Conservation (phyloP, 2,329 filamentous ascomycete genomes). For the Lojkania enalia region DNA sequence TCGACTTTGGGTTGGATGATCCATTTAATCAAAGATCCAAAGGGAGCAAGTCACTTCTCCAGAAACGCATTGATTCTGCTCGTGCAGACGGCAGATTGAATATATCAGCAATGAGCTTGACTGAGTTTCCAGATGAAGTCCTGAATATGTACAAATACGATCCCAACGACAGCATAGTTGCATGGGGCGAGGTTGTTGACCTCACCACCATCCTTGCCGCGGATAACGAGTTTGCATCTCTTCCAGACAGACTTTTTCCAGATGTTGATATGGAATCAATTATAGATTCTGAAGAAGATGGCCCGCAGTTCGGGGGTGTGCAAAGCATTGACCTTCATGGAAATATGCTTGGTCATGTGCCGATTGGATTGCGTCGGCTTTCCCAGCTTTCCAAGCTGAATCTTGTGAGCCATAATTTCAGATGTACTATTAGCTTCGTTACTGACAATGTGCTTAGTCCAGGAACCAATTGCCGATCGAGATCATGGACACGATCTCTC, state of each 20-base stretch:
- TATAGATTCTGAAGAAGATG: conserved; percentile 64
- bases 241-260: conserved; percentile 78
- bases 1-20: conserved; percentile 65
- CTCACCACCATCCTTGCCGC: conserved; percentile 81
- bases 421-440: neutral
- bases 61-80: conserved; percentile 72
- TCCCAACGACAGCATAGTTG: conserved; percentile 61
- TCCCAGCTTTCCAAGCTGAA: conserved; percentile 79
- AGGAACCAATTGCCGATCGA: conserved; percentile 78
- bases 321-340: conserved; percentile 85
- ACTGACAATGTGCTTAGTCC: conserved; percentile 57
- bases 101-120: conserved; percentile 80
- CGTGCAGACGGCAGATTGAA: conserved; percentile 81
- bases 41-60: conserved; percentile 68
- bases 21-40: conserved; percentile 71
- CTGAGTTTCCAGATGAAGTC: conserved; percentile 78
- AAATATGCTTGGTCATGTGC: conserved; percentile 73
- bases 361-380: conserved; percentile 74
- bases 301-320: conserved; percentile 78
- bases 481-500: conserved; percentile 71
- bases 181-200: conserved; percentile 92
- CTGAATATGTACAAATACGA: conserved; percentile 88
- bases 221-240: conserved; percentile 80
- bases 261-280: conserved; percentile 61
- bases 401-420: conserved; percentile 65